These are phyloP conservation scores for Salvia splendens DNA, from an alignment of 257 asterid species.

Conservation along the genomic window DNA sequence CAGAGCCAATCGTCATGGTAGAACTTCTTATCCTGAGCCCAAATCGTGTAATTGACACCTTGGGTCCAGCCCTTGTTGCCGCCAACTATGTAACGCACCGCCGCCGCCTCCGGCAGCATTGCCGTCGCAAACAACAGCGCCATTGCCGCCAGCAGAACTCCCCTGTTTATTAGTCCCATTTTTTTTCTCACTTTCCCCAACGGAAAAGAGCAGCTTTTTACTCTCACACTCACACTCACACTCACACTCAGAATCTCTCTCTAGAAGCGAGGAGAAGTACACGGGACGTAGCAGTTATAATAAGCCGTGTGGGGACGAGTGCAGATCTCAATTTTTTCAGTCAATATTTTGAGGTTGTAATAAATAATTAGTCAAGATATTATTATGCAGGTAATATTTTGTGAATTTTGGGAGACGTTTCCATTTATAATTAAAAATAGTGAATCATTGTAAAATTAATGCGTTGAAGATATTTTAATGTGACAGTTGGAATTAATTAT, in stretches of 20 bases:
- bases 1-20: constrained; percentile 77
- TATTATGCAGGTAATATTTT: too few relatives aligned
- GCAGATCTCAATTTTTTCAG: too few relatives aligned
- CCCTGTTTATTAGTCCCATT: constrained; percentile 38
- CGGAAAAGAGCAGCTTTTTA: neutral
- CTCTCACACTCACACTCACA: neutral
- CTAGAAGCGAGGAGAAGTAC: constrained; percentile 23
- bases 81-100: constrained; percentile 58
- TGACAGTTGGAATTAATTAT: too few relatives aligned
- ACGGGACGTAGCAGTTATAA: constrained; percentile 16
- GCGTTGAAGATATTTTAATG: too few relatives aligned
- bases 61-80: constrained; percentile 49
- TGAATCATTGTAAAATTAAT: too few relatives aligned
- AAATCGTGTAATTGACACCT: constrained; percentile 52
- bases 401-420: neutral
- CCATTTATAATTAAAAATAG: too few relatives aligned
- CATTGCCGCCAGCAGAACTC: constrained; percentile 40
- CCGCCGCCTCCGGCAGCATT: constrained; percentile 56
- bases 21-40: constrained; percentile 61
- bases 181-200: neutral
- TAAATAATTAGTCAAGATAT: constrained; percentile 10
- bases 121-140: constrained; percentile 45
- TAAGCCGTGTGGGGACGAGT: constrained; percentile 37
- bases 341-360: constrained; percentile 15
- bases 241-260: constrained; percentile 9